Evolutionary conservation across 2,329 filamentous ascomycete genomes (phyloP), one percentile per base, ranked within the genome.

Genomic region (Colletotrichum sidae): DNA sequence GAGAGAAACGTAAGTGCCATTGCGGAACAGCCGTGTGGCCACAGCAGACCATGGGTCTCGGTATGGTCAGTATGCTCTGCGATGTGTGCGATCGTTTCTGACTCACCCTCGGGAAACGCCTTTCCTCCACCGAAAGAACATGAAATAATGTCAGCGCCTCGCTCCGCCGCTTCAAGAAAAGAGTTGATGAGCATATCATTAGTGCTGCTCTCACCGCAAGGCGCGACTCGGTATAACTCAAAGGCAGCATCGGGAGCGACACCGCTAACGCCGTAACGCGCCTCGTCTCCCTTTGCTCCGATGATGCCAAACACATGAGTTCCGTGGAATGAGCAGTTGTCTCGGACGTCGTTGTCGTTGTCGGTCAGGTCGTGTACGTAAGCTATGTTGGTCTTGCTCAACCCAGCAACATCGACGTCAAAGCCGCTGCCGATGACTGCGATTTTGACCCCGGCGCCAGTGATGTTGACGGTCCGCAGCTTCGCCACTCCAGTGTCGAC

Each of bases 221-320:
- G 42, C 25, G 69, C 65, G 5, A 72, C 60, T 4, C 70, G 68
- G 25, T 72, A 72, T 54, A 71, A 63, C 39, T 67, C 67, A 9
- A 72, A 58, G 4, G 68, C 63, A 1, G 70, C 71, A 11, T 73
- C 68, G 6, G 70, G 72, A 3, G 71, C 71, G 3, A 73, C 71
- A 3, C 72, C 72, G 9, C 51, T 63, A 5, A 71, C 42, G 9
- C 70, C 69, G 42, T 72, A 74, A 0, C 65, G 68, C 8, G 8
- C 45, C 15, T 56, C 56, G 8, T 61, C 45, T 1, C 62, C 62
- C 39, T 61, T 60, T 6, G 62, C 57, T 6, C 33, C 62, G 6
- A 65, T 11, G n/a, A 65, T 35, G 0, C 62, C 62, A 2, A 61
- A 9, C 8, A 61, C 50, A n/a, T 61, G 57, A 4, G 62, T 65